Conservation (phyloP, 2,329 filamentous ascomycete genomes). For the Alternaria triticimaculans region DNA sequence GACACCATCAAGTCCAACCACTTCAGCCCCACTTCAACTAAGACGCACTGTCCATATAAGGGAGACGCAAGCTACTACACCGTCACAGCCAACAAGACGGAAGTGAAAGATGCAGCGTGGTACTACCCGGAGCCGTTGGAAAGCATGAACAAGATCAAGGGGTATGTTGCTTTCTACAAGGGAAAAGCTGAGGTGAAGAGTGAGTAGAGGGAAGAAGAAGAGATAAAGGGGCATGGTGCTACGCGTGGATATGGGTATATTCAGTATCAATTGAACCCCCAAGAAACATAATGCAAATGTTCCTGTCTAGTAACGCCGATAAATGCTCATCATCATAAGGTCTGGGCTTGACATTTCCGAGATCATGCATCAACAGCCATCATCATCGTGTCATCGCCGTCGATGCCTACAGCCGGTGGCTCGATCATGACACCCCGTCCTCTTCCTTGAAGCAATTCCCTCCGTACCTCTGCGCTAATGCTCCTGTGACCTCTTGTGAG, state of each 20-base stretch:
- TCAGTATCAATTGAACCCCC: neutral
- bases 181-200: constrained; percentile 30
- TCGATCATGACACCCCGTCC: constrained; percentile 79
- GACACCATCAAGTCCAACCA: constrained; percentile 53
- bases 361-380: constrained; percentile 49
- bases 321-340: constrained; percentile 11
- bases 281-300: neutral
- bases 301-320: constrained; percentile 11
- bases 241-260: neutral
- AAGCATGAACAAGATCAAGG: constrained; percentile 59
- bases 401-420: constrained; percentile 65
- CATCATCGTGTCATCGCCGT: constrained; percentile 90
- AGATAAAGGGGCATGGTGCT: neutral
- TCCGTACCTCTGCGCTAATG: constrained; percentile 89
- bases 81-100: constrained; percentile 57
- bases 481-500: constrained; percentile 82
- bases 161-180: constrained; percentile 66
- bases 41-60: constrained; percentile 64
- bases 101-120: constrained; percentile 64
- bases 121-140: constrained; percentile 62
- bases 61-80: constrained; percentile 65
- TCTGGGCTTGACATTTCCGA: neutral
- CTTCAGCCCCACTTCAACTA: constrained; percentile 55
- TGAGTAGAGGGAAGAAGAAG: neutral
- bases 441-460: constrained; percentile 86